Conservation (phyloP, 768 basidiomycete species). For the Naganishia onofrii region DNA sequence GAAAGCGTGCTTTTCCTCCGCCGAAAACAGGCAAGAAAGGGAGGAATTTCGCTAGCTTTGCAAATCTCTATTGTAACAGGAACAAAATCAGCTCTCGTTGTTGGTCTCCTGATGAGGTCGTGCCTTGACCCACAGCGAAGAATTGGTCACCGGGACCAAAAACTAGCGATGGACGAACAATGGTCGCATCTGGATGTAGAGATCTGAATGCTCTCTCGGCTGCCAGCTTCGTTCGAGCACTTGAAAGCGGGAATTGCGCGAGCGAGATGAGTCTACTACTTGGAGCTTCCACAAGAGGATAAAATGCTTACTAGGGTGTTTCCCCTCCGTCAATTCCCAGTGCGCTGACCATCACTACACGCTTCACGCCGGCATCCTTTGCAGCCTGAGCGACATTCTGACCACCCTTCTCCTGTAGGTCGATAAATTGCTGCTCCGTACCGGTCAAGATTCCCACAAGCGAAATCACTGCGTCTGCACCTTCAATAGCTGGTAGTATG, state of each 20-base stretch:
- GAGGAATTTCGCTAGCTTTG: slow-evolving; percentile 60
- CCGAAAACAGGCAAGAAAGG: slow-evolving; percentile 76
- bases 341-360: slow-evolving; percentile 59
- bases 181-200: slow-evolving; percentile 59
- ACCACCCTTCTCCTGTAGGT: slow-evolving; percentile 65
- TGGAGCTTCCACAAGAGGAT: too few species aligned
- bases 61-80: slow-evolving; percentile 59
- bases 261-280: too few species aligned
- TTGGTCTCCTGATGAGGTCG: not conserved
- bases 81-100: not conserved
- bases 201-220: slow-evolving; percentile 62
- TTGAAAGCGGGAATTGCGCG: slow-evolving; percentile 25
- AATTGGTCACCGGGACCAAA: slow-evolving; percentile 76
- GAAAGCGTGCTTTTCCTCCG: slow-evolving; percentile 65
- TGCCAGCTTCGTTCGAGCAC: slow-evolving; percentile 53
- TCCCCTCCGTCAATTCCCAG: slow-evolving; percentile 68
- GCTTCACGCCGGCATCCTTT: slow-evolving; percentile 55
- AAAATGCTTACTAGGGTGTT: slow-evolving; percentile 59
- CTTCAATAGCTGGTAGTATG: slow-evolving; percentile 58
- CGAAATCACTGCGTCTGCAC: slow-evolving; percentile 63
- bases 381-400: slow-evolving; percentile 65
- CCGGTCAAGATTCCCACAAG: slow-evolving; percentile 70
- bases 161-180: slow-evolving; percentile 69
- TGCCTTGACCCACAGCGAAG: slow-evolving; percentile 61
- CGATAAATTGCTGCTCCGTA: slow-evolving; percentile 60